phyloP scores from a whole-genome alignment of 2,329 filamentous ascomycete species.

The Aureobasidium sp. region DNA sequence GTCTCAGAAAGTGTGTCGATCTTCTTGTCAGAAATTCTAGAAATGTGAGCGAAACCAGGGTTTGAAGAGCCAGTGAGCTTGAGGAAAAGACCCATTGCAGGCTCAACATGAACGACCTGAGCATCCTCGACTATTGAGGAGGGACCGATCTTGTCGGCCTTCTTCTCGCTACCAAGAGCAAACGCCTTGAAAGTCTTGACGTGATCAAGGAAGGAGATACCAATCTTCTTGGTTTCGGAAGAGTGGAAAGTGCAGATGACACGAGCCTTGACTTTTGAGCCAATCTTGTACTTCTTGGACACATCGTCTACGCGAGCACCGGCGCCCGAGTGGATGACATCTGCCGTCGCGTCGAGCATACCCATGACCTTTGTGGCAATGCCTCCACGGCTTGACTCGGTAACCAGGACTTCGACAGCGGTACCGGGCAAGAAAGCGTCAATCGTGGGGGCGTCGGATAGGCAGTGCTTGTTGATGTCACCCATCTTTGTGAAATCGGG shows the following conservation, averaged over 20 bases:
- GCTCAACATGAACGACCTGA: conserved; percentile 71
- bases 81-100: conserved; percentile 73
- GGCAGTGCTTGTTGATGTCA: conserved; percentile 58
- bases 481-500: conserved; percentile 59
- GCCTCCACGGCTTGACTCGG: conserved; percentile 67
- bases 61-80: conserved; percentile 61
- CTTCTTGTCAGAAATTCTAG: conserved; percentile 81
- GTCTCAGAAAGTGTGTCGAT: conserved; percentile 73
- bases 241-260: conserved; percentile 82
- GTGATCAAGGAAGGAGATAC: conserved; percentile 83
- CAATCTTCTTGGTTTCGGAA: conserved; percentile 73
- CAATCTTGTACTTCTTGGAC: conserved; percentile 71
- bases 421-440: conserved; percentile 87
- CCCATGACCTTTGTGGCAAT: conserved; percentile 87
- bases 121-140: conserved; percentile 73
- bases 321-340: conserved; percentile 79
- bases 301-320: conserved; percentile 60
- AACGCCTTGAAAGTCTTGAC: conserved; percentile 53
- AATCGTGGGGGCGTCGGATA: conserved; percentile 75
- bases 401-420: conserved; percentile 76
- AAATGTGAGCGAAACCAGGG: conserved; percentile 90
- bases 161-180: conserved; percentile 32
- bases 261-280: conserved; percentile 76
- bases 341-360: conserved; percentile 81
- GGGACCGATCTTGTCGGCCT: conserved; percentile 48